Base-by-base conservation (phyloP, 257 asterid species). In the Avicennia marina region DNA sequence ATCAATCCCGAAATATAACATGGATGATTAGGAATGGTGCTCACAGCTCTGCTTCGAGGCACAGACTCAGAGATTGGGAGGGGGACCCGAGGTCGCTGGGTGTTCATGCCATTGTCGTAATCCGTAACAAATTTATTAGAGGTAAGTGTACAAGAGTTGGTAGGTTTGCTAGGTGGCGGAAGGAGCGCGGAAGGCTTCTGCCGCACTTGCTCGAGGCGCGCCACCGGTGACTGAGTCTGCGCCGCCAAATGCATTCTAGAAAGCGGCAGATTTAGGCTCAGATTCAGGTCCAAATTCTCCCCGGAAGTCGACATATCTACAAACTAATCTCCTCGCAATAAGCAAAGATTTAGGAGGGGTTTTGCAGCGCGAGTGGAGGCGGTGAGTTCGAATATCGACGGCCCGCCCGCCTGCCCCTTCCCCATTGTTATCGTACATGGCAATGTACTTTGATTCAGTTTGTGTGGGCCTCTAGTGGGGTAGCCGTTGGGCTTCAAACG, bases 251-350 rank as follows among this genome's bases (percentile, higher is more conserved):
- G 66, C 77, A 72, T 44, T 58, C 60, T 53, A 16, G 85, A 56
- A 1, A 71, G 64, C 8, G 75, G 67, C n/a, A 58, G 53, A 51
- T 66, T 74, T 7, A 82, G 60, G 58, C 73, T 71, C 29, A 79
- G 71, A 63, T 68, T 75, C 11, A 75, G 72, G 67, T 81, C 80
- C 16, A 78, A 22, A 31, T 78, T 74, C 24, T 78, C 84, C n/a
- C 77, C 74, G 10, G 80, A 63, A 41, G 62, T 62, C 41, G 76
- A 67, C 84, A 74, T 70, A 16, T 20, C 47, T 40, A 32, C 42
- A 50, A 53, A 41, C 24, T 19, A 16, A 36, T 55, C 12, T 46
- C 39, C 16, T 53, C 47, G 22, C 18, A 25, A 15, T 12, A 8
- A 11, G 41, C 13, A 12, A 3, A 36, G 13, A 12, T 2, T 36